phyloP scores from a whole-genome alignment of 305 asterid species.

The Striga hermonthica region DNA sequence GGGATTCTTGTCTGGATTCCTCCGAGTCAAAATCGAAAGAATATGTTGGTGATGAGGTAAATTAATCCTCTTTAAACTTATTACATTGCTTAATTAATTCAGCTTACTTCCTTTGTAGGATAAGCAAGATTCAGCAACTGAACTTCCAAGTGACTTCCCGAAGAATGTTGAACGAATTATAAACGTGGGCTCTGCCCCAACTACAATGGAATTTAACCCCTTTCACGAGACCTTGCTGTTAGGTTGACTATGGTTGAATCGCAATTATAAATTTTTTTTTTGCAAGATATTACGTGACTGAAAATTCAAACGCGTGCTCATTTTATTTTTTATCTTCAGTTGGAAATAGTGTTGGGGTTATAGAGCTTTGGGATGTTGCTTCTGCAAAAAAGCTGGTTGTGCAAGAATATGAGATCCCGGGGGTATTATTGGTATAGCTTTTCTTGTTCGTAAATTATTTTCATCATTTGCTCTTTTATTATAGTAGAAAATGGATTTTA shows the following conservation, averaged over 20 bases:
- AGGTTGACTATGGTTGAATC: constrained; percentile 40
- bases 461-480: not conserved
- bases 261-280: not conserved
- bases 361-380: constrained; percentile 60
- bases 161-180: constrained; percentile 42
- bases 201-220: constrained; percentile 76
- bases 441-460: constrained; percentile 1
- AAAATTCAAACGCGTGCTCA: constrained; percentile 15
- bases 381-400: constrained; percentile 40
- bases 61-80: constrained; percentile 3
- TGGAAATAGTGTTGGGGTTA: constrained; percentile 47
- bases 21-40: constrained; percentile 29
- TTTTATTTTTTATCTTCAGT: constrained; percentile 38
- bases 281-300: constrained; percentile 11
- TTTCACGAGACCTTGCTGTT: constrained; percentile 52
- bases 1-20: constrained; percentile 25
- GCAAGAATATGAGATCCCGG: constrained; percentile 39
- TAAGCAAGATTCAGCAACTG: constrained; percentile 41
- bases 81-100: not conserved
- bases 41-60: constrained; percentile 48
- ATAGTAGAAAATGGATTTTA: constrained; percentile 20
- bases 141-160: constrained; percentile 48
- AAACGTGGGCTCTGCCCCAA: constrained; percentile 40
- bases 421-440: constrained; percentile 38
- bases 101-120: not conserved